phyloP scores from a whole-genome alignment of 1,139 yeast genomes.

The Magnusiomyces ingens region DNA sequence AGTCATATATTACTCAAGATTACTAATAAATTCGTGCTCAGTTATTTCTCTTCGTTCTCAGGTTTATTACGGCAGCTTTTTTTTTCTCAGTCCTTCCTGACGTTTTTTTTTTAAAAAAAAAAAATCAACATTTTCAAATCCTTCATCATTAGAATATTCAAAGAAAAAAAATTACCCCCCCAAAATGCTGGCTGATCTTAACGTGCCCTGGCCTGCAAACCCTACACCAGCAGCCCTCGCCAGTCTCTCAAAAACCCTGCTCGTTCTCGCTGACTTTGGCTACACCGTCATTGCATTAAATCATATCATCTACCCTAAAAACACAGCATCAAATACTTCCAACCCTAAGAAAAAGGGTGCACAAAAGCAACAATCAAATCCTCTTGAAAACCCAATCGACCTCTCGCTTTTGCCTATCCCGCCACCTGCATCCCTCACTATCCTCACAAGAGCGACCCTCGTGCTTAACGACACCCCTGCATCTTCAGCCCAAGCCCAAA shows the following conservation, averaged over 20 bases:
- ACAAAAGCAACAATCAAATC: slow-evolving; percentile 22
- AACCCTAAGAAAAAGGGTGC: background rate
- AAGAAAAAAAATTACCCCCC: background rate
- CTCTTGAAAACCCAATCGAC: slow-evolving; percentile 36
- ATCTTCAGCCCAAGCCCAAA: slow-evolving; percentile 48
- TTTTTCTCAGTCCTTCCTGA: no score
- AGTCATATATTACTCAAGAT: no score
- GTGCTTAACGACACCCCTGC: slow-evolving; percentile 64
- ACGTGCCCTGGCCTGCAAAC: slow-evolving; percentile 73
- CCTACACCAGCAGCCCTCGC: slow-evolving; percentile 32
- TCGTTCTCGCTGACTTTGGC: slow-evolving; percentile 40
- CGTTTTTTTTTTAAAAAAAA: no score
- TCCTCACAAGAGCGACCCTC: slow-evolving; percentile 70
- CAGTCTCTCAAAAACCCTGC: slow-evolving; percentile 20
- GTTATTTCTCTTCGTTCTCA: no score
- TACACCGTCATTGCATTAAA: slow-evolving; percentile 72
- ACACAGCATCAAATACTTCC: slow-evolving; percentile 40
- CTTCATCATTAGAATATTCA: background rate
- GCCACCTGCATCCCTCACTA: slow-evolving; percentile 36
- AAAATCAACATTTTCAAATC: background rate
- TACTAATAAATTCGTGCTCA: no score
- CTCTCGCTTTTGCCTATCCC: slow-evolving; percentile 30
- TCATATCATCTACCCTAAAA: slow-evolving; percentile 51
- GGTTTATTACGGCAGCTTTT: no score
- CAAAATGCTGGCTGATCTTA: slow-evolving; percentile 61